Conservation (phyloP, 2,329 filamentous ascomycete genomes). For the Pyrenochaeta sp. region DNA sequence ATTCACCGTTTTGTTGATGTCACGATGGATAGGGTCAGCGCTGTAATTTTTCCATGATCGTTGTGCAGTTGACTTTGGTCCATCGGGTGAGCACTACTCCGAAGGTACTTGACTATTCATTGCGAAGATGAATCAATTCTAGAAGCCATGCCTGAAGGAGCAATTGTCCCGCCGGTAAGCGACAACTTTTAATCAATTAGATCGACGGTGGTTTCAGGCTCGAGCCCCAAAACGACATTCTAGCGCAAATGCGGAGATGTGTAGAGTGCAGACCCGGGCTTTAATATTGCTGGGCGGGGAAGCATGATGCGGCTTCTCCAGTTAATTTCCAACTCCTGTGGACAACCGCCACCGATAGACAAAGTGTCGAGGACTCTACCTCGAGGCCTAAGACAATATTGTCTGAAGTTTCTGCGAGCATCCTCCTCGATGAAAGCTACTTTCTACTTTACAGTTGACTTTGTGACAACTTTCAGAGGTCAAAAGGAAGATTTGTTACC, state of each 20-base stretch:
- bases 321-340: background rate
- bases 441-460: too few relatives aligned
- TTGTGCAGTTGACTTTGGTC: background rate
- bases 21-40: background rate
- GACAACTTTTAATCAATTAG: background rate
- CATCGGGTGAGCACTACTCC: background rate
- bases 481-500: too few relatives aligned
- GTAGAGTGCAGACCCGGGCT: background rate
- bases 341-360: background rate
- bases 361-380: too few relatives aligned
- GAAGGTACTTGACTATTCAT: background rate
- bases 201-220: background rate
- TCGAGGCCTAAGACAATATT: too few relatives aligned
- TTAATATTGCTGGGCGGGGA: background rate
- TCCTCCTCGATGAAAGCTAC: too few relatives aligned
- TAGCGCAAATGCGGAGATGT: background rate
- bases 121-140: background rate
- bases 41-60: background rate
- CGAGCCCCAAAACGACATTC: background rate
- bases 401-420: too few relatives aligned
- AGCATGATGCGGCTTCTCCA: background rate
- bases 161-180: background rate
- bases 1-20: background rate
- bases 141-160: background rate
- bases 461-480: too few relatives aligned